Evolutionary conservation across 2,329 filamentous ascomycete genomes (phyloP).

Genomic region (Macrophomina tecta): DNA sequence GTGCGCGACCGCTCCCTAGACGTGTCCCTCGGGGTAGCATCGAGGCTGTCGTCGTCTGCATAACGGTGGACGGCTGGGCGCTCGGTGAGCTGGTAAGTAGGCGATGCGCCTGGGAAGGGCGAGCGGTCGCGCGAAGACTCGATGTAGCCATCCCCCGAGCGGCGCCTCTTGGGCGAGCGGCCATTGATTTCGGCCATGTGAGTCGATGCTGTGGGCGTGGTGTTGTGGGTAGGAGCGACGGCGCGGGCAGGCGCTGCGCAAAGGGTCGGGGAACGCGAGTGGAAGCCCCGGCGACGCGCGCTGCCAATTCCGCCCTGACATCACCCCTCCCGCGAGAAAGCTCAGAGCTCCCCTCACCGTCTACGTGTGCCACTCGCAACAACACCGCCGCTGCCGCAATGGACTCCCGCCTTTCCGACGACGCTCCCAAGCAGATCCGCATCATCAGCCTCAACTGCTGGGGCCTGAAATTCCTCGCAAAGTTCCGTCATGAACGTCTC

Average conservation of each 20-base stretch:
- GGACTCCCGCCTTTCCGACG: neutral
- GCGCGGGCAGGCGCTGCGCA: neutral
- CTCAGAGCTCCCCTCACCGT: conserved; percentile 14
- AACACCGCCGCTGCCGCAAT: neutral
- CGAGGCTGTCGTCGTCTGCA: conserved; percentile 34
- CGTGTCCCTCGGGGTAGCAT: conserved; percentile 8
- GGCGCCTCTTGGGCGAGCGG: conserved; percentile 40
- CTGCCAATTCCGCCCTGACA: conserved; percentile 22
- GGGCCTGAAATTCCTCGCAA: conserved; percentile 88
- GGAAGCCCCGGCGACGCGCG: conserved; percentile 4
- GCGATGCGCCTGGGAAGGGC: conserved; percentile 37
- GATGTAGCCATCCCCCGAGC: conserved; percentile 37
- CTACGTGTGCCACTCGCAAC: neutral
- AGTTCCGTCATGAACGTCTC: conserved; percentile 77
- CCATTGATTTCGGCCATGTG: conserved; percentile 28
- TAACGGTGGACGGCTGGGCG: conserved; percentile 42
- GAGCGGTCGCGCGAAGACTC: conserved; percentile 40
- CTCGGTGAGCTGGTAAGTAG: conserved; percentile 40
- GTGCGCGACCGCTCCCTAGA: conserved; percentile 10
- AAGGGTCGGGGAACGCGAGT: conserved; percentile 19
- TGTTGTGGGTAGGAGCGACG: neutral
- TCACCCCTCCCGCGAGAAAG: conserved; percentile 5
- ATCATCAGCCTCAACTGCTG: conserved; percentile 95
- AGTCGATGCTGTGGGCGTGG: neutral
- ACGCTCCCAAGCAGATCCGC: conserved; percentile 64